These are phyloP conservation scores for Globisporangium alternatum DNA, from an alignment of 352 stramenopile species.

Conservation along the genomic window DNA sequence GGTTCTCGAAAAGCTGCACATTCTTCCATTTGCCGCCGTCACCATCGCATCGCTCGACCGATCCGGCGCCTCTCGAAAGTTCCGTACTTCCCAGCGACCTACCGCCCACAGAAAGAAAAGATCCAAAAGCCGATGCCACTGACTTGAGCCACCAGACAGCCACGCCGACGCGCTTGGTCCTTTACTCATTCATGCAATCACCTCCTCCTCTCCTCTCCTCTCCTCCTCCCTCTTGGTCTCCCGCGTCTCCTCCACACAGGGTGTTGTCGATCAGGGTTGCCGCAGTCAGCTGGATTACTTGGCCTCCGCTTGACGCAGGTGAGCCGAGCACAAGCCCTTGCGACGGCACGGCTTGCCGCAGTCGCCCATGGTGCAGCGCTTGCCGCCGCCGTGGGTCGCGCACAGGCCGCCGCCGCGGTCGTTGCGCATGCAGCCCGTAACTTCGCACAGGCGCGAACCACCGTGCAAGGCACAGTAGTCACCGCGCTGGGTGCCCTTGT, in stretches of 20 bases:
- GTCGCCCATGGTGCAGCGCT: conserved; percentile 63
- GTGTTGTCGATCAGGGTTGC: conserved; percentile 10
- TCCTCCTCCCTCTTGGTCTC: conserved; percentile 9
- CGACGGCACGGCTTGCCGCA: conserved; percentile 79
- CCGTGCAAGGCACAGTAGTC: conserved; percentile 86
- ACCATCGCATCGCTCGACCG: conserved; percentile 6
- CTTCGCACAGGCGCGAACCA: conserved; percentile 79
- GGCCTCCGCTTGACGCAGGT: conserved; percentile 44
- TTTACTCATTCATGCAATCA: conserved; percentile 25
- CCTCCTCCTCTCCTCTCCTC: neutral
- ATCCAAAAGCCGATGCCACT: conserved; percentile 13
- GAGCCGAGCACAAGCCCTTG: conserved; percentile 80
- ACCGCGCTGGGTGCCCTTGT: conserved; percentile 85
- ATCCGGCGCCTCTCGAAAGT: conserved; percentile 6
- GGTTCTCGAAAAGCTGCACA: conserved; percentile 18
- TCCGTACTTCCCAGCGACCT: conserved; percentile 22
- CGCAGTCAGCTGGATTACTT: conserved; percentile 20
- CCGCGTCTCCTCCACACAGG: neutral
- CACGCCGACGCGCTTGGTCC: conserved; percentile 8
- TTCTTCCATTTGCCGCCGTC: conserved; percentile 11
- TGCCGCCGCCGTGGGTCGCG: conserved; percentile 79
- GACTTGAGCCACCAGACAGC: conserved; percentile 8
- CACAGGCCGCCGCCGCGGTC: conserved; percentile 78
- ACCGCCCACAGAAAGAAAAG: conserved; percentile 6
- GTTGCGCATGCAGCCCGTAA: conserved; percentile 79